Evolutionary conservation across 352 stramenopile genomes (phyloP).

Genomic region (Blastocystis sp.): DNA sequence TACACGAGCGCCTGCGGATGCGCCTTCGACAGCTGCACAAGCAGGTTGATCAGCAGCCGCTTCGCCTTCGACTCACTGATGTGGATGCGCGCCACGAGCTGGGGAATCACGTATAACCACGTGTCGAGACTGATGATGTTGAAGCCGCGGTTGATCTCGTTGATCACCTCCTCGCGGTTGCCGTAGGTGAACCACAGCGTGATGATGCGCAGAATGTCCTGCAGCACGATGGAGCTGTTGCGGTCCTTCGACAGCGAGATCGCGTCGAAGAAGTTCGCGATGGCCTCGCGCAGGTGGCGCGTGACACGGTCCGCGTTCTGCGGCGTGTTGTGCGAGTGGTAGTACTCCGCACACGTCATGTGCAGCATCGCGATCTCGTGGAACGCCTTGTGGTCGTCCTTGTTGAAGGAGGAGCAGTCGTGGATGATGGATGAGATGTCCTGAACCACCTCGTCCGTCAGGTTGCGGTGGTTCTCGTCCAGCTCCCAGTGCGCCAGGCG

Average conservation of each 20-base stretch:
- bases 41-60: conserved; percentile 78
- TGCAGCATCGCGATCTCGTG: conserved; percentile 80
- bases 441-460: conserved; percentile 82
- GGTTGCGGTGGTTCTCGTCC: conserved; percentile 82
- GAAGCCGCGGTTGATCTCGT: conserved; percentile 84
- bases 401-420: conserved; percentile 81
- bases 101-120: conserved; percentile 96
- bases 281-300: conserved; percentile 86
- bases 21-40: conserved; percentile 81
- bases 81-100: conserved; percentile 89
- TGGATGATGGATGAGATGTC: conserved; percentile 81
- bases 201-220: conserved; percentile 96
- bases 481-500: conserved; percentile 83
- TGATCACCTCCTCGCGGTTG: conserved; percentile 85
- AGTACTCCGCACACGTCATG: conserved; percentile 65
- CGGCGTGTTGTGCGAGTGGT: background rate
- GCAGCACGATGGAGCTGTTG: conserved; percentile 91
- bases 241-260: conserved; percentile 92
- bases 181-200: conserved; percentile 97
- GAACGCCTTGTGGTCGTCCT: conserved; percentile 92
- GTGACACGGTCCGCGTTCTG: conserved; percentile 2
- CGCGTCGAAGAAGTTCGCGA: conserved; percentile 94
- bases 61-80: conserved; percentile 75
- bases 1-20: conserved; percentile 98
- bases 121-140: conserved; percentile 91